phyloP scores from a whole-genome alignment of 1,284 basidiomycete species.

The Neotropicomus parvogracilis region DNA sequence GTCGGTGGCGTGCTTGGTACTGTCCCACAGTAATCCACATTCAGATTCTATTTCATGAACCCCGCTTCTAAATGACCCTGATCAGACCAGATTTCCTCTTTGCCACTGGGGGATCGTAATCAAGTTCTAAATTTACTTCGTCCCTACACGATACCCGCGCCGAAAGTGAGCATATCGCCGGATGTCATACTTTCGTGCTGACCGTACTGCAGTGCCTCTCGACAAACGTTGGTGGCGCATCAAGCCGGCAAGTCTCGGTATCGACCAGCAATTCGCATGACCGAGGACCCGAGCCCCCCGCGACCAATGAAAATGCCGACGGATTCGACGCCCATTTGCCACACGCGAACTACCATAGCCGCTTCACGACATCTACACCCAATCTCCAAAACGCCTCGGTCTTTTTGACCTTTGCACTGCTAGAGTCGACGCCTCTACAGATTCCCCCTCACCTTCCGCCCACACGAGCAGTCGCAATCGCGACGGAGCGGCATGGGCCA shows the following conservation, averaged over 20 bases:
- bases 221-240: slow-evolving; percentile 31
- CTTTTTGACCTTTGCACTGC: slow-evolving; percentile 48
- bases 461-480: slow-evolving; percentile 41
- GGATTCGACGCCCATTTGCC: slow-evolving; percentile 10
- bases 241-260: slow-evolving; percentile 13
- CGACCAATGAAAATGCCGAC: slow-evolving; percentile 10
- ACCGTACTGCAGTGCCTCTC: slow-evolving; percentile 23
- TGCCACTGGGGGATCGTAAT: slow-evolving; percentile 32
- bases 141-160: slow-evolving; percentile 32
- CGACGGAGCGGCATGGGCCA: slow-evolving; percentile 43
- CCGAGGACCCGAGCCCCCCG: slow-evolving; percentile 19
- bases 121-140: slow-evolving; percentile 38
- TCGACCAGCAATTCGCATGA: slow-evolving; percentile 24
- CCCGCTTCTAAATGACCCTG: slow-evolving; percentile 23
- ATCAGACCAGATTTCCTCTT: slow-evolving; percentile 37
- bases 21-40: slow-evolving; percentile 36
- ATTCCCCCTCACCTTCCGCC: slow-evolving; percentile 49
- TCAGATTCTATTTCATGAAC: slow-evolving; percentile 25
- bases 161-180: slow-evolving; percentile 30
- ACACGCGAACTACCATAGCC: slow-evolving; percentile 22
- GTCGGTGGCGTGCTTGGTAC: slow-evolving; percentile 35
- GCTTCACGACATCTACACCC: slow-evolving; percentile 31
- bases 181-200: slow-evolving; percentile 13
- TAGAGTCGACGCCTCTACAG: slow-evolving; percentile 41
- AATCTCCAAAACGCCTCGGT: slow-evolving; percentile 43